Percentiles rank a stretch among this genome's conserved stretches.
Evolutionary conservation across 371 early-diverging fungal genomes (phyloP).

Genomic region (Circinella minor): DNA sequence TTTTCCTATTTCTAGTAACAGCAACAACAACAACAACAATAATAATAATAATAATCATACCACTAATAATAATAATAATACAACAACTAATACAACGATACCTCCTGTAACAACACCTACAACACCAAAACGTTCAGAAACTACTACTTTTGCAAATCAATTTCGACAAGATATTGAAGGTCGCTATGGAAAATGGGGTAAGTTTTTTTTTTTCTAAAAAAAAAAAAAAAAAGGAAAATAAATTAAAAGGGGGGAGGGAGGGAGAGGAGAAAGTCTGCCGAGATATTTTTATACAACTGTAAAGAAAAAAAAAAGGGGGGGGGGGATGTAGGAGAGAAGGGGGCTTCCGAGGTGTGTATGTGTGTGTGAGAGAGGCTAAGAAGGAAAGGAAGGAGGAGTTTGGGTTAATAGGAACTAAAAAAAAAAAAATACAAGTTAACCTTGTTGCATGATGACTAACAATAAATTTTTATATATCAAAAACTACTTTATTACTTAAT

Average conservation of each 20-base stretch:
- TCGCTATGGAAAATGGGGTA: conserved; percentile 40
- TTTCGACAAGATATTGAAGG: conserved; percentile 33
- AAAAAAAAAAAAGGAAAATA: background rate
- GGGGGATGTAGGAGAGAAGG: too few species aligned
- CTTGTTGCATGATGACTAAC: too few species aligned
- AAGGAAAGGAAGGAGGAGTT: too few species aligned
- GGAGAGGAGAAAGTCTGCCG: too few species aligned
- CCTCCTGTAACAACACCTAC: background rate
- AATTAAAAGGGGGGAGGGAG: too few species aligned
- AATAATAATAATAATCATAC: background rate
- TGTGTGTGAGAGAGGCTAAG: background rate
- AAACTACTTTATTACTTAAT: too few species aligned
- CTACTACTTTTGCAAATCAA: conserved; percentile 30
- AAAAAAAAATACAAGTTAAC: too few species aligned
- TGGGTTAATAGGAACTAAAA: too few species aligned
- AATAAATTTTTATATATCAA: too few species aligned
- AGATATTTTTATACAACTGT: too few species aligned
- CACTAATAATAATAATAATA: background rate
- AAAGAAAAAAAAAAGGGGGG: too few species aligned
- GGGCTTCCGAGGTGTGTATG: background rate
- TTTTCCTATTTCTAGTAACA: background rate
- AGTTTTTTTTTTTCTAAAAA: background rate
- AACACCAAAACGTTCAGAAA: background rate
- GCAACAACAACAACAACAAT: background rate
- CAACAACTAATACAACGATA: conserved; percentile 1